Evolutionary conservation across 306 rosid species (phyloP), one percentile per base, ranked within the genome.

Genomic region (Pyrus bretschneideri): DNA sequence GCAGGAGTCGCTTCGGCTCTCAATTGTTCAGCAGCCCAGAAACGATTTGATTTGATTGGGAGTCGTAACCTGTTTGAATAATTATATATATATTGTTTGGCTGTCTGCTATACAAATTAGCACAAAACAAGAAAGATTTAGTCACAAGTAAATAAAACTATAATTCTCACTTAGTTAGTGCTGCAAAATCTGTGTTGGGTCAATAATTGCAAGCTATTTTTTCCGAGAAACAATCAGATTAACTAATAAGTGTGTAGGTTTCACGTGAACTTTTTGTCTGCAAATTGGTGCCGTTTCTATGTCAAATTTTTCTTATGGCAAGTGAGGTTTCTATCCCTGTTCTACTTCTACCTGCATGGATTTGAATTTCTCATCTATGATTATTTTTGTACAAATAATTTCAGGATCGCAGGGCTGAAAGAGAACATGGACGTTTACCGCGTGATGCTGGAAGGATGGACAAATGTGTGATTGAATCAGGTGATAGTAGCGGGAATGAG

Each of bases 401-500:
- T 75, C 75, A 88, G 92, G 92, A 88, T 31, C 87, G 85, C 52
- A 80, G 92, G 51, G 64, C 78, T 29, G 88, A 87, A 74, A 78
- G 84, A 22, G 90, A 86, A 73, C 72, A 71, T 19, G 87, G 90
- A 42, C 86, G 84, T 13, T 57, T 70, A 11, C 85, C 73, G 23
- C 80, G 23, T 22, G 78, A 81, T 71, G 82, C 72, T 33, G 33
- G 5, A 15, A 73, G 68, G 62, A 67, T 70, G 71, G 88, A 85
- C 40, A 85, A 81, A 84, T 86, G 29, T 13, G 84, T 86, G 70
- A 75, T 52, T 71, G 90, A 88, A 84, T 86, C 88, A 0, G 92
- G 90, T 25, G 90, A 88, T 67, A 84, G 92, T 31, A 86, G 92
- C 5, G 88, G 90, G 18, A 82, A 86, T 67, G 94, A 89, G 80